Conservation (phyloP, 139 green algal genomes). For the Eudorina sp. region DNA sequence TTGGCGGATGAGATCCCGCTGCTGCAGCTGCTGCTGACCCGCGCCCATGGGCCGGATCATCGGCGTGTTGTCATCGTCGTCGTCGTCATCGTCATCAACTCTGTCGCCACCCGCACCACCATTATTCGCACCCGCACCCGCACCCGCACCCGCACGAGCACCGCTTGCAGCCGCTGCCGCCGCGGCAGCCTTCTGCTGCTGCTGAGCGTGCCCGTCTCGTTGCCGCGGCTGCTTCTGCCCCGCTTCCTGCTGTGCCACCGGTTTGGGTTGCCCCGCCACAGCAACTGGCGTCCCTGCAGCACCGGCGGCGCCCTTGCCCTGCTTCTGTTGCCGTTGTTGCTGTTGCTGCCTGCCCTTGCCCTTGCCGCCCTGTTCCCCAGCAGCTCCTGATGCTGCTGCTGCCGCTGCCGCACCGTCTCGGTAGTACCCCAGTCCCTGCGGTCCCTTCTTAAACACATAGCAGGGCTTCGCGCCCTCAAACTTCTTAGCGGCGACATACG, state of each 20-base stretch:
- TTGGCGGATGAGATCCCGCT: not conserved
- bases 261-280: too few relatives aligned
- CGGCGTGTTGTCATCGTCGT: not conserved
- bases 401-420: conserved; percentile 40
- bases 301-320: too few relatives aligned
- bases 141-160: too few relatives aligned
- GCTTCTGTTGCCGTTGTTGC: not conserved
- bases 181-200: conserved; percentile 5
- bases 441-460: conserved; percentile 76
- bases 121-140: not conserved
- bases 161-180: conserved; percentile 36
- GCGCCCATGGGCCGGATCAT: not conserved
- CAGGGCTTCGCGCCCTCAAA: conserved; percentile 69
- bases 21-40: too few relatives aligned
- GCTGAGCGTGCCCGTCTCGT: conserved; percentile 10
- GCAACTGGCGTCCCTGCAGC: not conserved
- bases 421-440: conserved; percentile 83
- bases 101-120: not conserved
- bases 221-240: conserved; percentile 39
- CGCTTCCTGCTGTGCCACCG: conserved; percentile 24
- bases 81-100: conserved; percentile 1
- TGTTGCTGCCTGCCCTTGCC: not conserved
- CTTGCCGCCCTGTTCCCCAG: not conserved
- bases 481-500: conserved; percentile 55
- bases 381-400: not conserved